A percentile compares a stretch with the other conserved stretches of the same genome.
Conservation (phyloP, 345 rosid genomes). For the Eucalyptus melliodora region DNA sequence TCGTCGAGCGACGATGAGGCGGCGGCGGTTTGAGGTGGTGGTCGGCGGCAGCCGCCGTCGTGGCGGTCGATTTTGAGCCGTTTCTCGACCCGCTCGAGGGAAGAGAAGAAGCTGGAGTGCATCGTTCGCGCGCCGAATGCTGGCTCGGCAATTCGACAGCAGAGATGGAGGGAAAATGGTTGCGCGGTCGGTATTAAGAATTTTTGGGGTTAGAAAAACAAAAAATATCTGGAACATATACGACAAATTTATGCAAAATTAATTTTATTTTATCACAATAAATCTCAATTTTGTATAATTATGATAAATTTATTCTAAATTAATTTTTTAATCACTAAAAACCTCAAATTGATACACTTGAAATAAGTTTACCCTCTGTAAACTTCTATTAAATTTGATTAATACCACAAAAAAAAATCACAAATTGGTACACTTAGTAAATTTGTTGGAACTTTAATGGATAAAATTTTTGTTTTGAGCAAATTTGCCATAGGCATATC, state of each 20-base stretch:
- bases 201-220: no score
- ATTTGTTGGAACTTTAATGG: no score
- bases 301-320: no score
- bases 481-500: fast-evolving
- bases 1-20: background rate
- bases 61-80: slow-evolving; percentile 20
- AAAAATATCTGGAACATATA: no score
- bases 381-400: fast-evolving
- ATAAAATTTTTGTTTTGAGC: fast-evolving
- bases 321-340: no score
- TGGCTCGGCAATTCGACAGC: background rate
- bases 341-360: fast-evolving
- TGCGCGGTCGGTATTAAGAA: no score
- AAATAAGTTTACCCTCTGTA: fast-evolving
- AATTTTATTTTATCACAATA: no score
- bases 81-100: slow-evolving; percentile 37
- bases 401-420: no score
- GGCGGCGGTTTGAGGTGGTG: background rate
- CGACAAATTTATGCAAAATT: no score
- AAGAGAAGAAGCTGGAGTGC: slow-evolving; percentile 27
- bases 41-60: background rate
- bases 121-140: background rate
- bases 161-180: background rate
- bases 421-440: fast-evolving
- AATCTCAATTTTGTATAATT: no score